Evolutionary conservation across 2,329 filamentous ascomycete genomes (phyloP), one percentile per base, ranked within the genome.

Genomic region (Podosphaera fusca): DNA sequence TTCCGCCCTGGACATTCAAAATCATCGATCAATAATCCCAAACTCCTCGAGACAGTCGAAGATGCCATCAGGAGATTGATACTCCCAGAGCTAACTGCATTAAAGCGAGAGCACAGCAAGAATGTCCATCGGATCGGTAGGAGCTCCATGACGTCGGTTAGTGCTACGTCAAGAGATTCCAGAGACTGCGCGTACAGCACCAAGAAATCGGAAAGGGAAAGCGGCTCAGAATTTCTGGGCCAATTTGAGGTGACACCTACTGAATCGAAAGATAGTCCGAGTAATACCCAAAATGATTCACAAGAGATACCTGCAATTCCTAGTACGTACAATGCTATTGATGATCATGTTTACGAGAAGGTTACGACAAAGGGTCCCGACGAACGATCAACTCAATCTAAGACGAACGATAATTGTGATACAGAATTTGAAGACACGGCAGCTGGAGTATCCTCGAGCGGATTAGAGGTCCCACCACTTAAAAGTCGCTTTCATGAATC

Each of bases 91-190:
- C 75, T 98, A 50, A 90, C 87, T 63, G 87, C 88, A 8, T 74
- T 98, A 57, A 95, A 95, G 69, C 81, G 89, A 64, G 88, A 95
- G 66, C 85, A 90, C 67, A 89, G 86, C 68, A 83, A 84, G 61
- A 80, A 83, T 60, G 77, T 84, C 61, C 51, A 75, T 70, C 51
- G 82, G 58, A 53, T 74, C 71, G 51, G 74, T 71, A 74, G 80
- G 63, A 78, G 80, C 57, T 82, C 82, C 1, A 74, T 80, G 60
- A 74, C 70, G 61, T 78, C 70, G 66, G 78, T 69, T 64, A 83
- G 72, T 59, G 74, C 74, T 30, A 68, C 72, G 30, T 75, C 75
- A 3, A 74, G 76, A 60, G 80, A 83, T 57, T 75, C 72, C 34
- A 63, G 62, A 33, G 66, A 67, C n/a, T 61, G 61, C 34, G 56